Percentiles rank a stretch among this genome's conserved stretches.
phyloP scores from a whole-genome alignment of 1,284 basidiomycete genomes.

The Sporisorium scitamineum region DNA sequence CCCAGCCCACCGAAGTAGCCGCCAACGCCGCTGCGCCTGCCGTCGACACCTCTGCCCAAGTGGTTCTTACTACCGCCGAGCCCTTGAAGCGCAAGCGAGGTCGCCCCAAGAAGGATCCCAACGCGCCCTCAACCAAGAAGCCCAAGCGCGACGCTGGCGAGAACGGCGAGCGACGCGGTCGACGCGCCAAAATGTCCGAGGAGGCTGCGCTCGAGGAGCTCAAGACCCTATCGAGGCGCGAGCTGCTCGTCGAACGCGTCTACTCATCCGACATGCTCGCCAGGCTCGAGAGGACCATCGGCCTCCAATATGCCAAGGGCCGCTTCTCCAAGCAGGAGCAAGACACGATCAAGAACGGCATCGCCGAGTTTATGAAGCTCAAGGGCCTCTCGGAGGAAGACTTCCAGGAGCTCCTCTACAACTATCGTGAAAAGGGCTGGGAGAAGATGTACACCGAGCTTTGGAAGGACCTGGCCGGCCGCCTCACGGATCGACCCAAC shows the following conservation, averaged over 20 bases:
- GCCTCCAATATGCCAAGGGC: constrained; percentile 49
- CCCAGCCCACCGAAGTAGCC: constrained; percentile 13
- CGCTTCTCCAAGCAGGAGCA: constrained; percentile 44
- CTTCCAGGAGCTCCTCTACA: constrained; percentile 52
- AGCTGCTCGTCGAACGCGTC: constrained; percentile 52
- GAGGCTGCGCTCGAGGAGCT: constrained; percentile 35
- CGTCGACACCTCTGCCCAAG: constrained; percentile 10
- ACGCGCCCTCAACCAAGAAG: constrained; percentile 36
- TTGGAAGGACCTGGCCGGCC: constrained; percentile 49
- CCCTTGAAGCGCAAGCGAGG: constrained; percentile 42
- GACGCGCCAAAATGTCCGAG: constrained; percentile 43
- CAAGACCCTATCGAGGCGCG: constrained; percentile 23
- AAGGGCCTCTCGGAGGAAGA: constrained; percentile 46
- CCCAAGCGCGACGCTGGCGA: constrained; percentile 35
- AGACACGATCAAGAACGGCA: constrained; percentile 46
- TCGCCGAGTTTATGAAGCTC: constrained; percentile 43
- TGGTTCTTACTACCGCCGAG: constrained; percentile 19
- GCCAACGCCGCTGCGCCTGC: constrained; percentile 9
- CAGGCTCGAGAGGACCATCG: constrained; percentile 49
- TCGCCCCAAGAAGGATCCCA: constrained; percentile 35
- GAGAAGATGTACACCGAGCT: constrained; percentile 51
- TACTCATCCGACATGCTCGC: constrained; percentile 50
- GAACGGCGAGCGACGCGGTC: constrained; percentile 28
- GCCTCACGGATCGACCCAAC: constrained; percentile 45
- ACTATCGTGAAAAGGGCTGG: constrained; percentile 47